Percentiles rank a stretch among this genome's conserved stretches.
Conservation (phyloP, 2,329 filamentous ascomycete genomes). For the Cercospora sp. region DNA sequence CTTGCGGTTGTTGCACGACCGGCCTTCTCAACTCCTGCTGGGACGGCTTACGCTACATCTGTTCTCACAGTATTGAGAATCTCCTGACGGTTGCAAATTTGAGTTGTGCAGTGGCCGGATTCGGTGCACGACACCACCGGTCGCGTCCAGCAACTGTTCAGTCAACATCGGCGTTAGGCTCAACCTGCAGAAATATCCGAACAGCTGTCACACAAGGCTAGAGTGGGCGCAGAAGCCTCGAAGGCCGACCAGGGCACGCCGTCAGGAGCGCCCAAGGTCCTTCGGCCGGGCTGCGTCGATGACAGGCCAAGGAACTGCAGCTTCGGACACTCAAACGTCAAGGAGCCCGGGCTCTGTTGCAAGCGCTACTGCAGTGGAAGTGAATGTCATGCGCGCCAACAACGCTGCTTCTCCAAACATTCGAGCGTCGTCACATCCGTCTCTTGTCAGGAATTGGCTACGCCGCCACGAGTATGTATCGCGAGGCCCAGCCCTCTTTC, state of each 20-base stretch:
- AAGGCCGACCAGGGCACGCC: neutral
- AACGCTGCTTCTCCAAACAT: neutral
- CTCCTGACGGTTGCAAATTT: neutral
- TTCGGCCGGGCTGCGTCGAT: neutral
- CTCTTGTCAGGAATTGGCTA: neutral
- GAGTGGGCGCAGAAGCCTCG: neutral
- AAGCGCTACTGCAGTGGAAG: neutral
- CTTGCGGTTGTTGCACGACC: constrained; percentile 1
- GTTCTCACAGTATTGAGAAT: neutral
- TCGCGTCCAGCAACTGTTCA: neutral
- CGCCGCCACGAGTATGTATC: neutral
- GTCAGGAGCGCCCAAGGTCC: neutral
- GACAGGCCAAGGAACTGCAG: neutral
- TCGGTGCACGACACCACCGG: neutral
- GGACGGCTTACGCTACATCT: neutral
- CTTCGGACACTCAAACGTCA: neutral
- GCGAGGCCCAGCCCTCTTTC: neutral
- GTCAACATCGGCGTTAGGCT: neutral
- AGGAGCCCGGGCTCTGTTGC: neutral
- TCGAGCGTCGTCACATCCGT: neutral
- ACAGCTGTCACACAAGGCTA: neutral
- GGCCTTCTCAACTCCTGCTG: neutral
- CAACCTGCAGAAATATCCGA: neutral
- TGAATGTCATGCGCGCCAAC: neutral
- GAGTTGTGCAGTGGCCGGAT: neutral